Base-by-base conservation (phyloP, 345 rosid genomes). In the Populus euphratica region DNA sequence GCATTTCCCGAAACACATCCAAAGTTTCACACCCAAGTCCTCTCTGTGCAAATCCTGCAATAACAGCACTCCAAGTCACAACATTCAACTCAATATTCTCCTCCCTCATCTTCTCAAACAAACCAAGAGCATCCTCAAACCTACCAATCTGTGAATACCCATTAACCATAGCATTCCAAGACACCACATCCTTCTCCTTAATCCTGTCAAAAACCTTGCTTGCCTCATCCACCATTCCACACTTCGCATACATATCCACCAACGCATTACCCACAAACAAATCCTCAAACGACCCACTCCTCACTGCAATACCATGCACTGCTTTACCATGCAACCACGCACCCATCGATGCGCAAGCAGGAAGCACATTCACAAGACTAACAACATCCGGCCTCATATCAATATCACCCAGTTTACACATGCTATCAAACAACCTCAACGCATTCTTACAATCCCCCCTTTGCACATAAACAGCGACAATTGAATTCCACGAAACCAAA, bases 151-250 rank as follows among this genome's bases (percentile, higher is more conserved):
- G 96, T 35, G 98, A 91, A 83, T 86, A 94, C 72, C 94, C 97
- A 41, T 93, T 87, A 62, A 92, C 96, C 97, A 92, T 88, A 25
- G 90, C 80, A 78, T 94, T 94, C 98, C 98, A 94, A 29, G 98
- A 90, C 75, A 94, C 93, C 23, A 92, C 90, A 85, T 94, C 97
- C 75, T 88, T 94, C 21, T 82, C 70, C 31, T 78, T 64, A 90
- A 91, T 94, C 75, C 83, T 65, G 17, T 83, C 75, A 56, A 94
- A 94, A 76, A 92, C 90, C 16, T 69, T 84, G 56, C 75, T 77
- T 6, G 94, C 97, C 65, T 86, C 90, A 18, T 83, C 84, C 87
- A 94, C 87, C 92, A 81, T 85, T 70, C 85, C 88, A 65, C 91
- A 91, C 76, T 92, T 94, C 13, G 98, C 94, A 86, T 94, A 92